Conservation (phyloP, 139 green algal species). For the Diplosphaera chodatii region DNA sequence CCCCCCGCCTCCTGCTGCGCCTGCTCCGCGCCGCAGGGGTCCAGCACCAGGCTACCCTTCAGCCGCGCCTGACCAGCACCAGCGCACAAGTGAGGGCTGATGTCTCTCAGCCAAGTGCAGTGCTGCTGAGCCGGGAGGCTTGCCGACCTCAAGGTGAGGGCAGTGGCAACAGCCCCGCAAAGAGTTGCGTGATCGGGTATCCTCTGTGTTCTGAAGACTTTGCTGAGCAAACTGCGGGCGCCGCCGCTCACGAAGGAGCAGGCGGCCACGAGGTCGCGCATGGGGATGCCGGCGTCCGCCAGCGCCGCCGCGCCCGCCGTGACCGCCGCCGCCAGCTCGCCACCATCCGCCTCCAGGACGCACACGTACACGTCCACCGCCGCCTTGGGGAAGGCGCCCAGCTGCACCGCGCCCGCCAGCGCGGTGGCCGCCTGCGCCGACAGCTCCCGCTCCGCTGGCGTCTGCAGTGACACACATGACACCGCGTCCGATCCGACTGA, state of each 20-base stretch:
- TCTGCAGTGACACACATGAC: slow-evolving; percentile 9
- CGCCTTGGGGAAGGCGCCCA: slow-evolving; percentile 61
- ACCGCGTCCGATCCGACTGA: no score
- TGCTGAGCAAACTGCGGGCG: no score
- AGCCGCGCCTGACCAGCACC: background rate
- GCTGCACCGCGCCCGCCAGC: slow-evolving; percentile 40
- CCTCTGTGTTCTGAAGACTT: no score
- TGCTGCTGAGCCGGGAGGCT: no score
- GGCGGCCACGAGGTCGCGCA: slow-evolving; percentile 62
- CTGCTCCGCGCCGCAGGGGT: background rate
- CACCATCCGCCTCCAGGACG: slow-evolving; percentile 63
- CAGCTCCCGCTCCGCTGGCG: slow-evolving; percentile 34
- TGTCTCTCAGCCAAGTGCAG: no score
- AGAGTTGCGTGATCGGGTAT: no score
- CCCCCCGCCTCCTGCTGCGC: background rate
- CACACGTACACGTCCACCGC: slow-evolving; percentile 62
- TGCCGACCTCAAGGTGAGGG: no score
- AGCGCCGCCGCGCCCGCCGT: slow-evolving; percentile 59
- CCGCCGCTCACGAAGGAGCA: slow-evolving; percentile 38
- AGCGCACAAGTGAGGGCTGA: background rate
- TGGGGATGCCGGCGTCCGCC: slow-evolving; percentile 64
- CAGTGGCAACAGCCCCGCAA: no score
- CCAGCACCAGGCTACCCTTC: background rate
- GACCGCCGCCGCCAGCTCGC: slow-evolving; percentile 41
- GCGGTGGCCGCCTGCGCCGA: slow-evolving; percentile 35